Evolutionary conservation across 495 filamentous ascomycete genomes (phyloP), one percentile per base, ranked within the genome.

Genomic region (Daldinia concentrica): DNA sequence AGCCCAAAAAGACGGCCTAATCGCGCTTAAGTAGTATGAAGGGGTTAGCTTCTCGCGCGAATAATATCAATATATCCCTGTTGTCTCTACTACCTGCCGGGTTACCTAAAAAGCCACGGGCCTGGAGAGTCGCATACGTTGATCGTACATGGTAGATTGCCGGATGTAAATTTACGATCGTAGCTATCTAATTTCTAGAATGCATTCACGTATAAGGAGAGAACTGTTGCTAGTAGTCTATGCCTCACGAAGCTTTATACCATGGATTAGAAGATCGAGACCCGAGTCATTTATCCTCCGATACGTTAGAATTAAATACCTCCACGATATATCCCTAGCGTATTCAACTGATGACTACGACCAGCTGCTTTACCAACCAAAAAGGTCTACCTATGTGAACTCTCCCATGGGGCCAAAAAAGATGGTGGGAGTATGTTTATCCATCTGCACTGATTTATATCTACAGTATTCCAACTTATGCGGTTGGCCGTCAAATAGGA

Each of bases 21-120:
- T 54, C 50, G 50, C 50, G 43, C 43, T 48, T 48, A 48, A 48
- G 11, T 48, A 24, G 24, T 48, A 48, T 48, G 41, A 45, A 45
- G 7, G 41, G 17, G n/a, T 45, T 45, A 45, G 17, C 17, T 45
- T 17, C 8, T 45, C 41, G 41, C 41, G n/a, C n/a, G 17, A 22
- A 19, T 19, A 19, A 45, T 45, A 43, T 43, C 41, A 11, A 11
- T 24, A 24, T 9, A 48, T 48, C 43, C 43, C 43, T 24, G 43
- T 9, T 3, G 17, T 24, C 43, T 48, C 1, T 48, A 12, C 8
- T 9, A 19, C 3, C 4, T 24, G 43, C 14, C 19, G 19, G 43
- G 43, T 24, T 24, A 48, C 19, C 9, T 22, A 19, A 48, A 24
- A n/a, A 1, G 43, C 43, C 43, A 48, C 9, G 17, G 43, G 24